Conservation (phyloP, 306 rosid genomes). For the Prunus armeniaca region DNA sequence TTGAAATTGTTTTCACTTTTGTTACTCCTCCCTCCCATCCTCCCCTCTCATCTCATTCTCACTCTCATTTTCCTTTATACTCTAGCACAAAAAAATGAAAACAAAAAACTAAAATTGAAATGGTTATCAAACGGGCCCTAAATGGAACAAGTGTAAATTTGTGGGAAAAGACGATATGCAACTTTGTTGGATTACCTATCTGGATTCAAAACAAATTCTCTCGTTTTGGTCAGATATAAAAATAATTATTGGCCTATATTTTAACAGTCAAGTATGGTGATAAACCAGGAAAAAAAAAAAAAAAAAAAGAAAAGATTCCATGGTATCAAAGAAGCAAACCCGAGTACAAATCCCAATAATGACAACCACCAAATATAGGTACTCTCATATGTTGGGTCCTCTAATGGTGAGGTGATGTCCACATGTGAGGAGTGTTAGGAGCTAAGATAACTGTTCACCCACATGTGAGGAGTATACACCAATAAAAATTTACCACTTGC, state of each 20-base stretch:
- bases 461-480: background rate
- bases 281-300: background rate
- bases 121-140: too few relatives aligned
- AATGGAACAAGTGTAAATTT: background rate
- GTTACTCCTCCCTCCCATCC: too few relatives aligned
- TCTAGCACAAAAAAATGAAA: too few relatives aligned
- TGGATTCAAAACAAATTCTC: background rate
- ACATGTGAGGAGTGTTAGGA: background rate
- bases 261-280: background rate
- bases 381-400: background rate
- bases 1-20: too few relatives aligned
- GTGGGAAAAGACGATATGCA: background rate
- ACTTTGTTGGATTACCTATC: constrained; percentile 1
- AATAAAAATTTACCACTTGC: background rate
- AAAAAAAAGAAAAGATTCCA: background rate
- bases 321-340: background rate
- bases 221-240: background rate
- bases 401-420: background rate
- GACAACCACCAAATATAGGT: background rate
- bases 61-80: too few relatives aligned
- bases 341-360: background rate
- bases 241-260: background rate
- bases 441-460: background rate
- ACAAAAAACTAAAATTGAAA: too few relatives aligned
- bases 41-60: too few relatives aligned